These are phyloP conservation scores for Malus hybrid DNA, from an alignment of 331 rosid species.

Conservation along the genomic window DNA sequence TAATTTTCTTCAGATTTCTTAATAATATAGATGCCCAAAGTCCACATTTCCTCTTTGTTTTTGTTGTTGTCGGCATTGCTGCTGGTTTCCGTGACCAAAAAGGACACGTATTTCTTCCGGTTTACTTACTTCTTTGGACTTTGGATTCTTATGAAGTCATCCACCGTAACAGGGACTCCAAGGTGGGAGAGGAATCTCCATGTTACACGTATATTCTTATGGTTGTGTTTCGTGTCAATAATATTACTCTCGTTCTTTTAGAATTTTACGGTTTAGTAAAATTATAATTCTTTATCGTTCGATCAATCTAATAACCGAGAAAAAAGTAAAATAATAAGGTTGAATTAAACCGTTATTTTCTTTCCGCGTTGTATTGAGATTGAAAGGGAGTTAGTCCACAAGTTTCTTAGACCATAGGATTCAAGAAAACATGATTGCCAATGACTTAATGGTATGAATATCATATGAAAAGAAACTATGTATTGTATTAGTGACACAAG, in stretches of 20 bases:
- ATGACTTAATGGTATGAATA: too few relatives aligned
- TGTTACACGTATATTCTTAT: too few relatives aligned
- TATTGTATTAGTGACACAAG: not conserved
- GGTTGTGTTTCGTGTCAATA: too few relatives aligned
- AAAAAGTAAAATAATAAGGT: too few relatives aligned
- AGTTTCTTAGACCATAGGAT: too few relatives aligned
- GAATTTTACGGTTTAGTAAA: too few relatives aligned
- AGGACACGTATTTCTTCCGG: conserved; percentile 13
- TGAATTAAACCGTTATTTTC: not conserved
- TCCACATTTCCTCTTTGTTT: not conserved
- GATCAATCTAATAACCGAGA: too few relatives aligned
- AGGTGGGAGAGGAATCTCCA: not conserved
- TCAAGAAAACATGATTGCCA: not conserved
- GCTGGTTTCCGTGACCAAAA: conserved; percentile 11
- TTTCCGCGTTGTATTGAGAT: not conserved
- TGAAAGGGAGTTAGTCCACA: too few relatives aligned
- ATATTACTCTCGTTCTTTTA: too few relatives aligned
- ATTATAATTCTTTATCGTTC: not conserved
- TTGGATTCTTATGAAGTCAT: conserved; percentile 8
- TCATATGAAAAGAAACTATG: not conserved
- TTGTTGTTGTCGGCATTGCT: too few relatives aligned
- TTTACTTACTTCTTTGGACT: conserved; percentile 29
- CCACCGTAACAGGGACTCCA: not conserved
- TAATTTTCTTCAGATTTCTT: too few relatives aligned
- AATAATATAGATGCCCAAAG: too few relatives aligned